Conservation (phyloP, 2,329 filamentous ascomycete genomes). For the Sporothrix protearum region DNA sequence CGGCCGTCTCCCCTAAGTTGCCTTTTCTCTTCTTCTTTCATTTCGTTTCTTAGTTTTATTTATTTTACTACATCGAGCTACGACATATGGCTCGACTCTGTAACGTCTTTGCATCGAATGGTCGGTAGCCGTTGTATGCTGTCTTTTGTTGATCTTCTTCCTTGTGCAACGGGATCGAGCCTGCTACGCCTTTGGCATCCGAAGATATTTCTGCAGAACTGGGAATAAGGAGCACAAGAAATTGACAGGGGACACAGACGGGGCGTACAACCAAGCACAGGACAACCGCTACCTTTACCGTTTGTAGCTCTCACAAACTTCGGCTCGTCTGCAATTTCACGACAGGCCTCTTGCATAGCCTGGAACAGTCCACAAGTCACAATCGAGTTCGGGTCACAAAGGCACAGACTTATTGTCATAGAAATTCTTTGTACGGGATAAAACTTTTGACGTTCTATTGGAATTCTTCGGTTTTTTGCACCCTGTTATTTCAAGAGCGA, state of each 20-base stretch:
- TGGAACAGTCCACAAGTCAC: background rate
- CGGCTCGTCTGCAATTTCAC: constrained; percentile 12
- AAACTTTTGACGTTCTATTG: background rate
- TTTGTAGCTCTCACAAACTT: background rate
- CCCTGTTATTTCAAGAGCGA: background rate
- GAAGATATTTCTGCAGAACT: background rate
- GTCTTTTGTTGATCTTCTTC: background rate
- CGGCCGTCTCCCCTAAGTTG: background rate
- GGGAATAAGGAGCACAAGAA: background rate
- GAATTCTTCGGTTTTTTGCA: background rate
- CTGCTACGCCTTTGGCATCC: background rate
- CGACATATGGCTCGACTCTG: background rate
- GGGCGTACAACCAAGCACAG: background rate
- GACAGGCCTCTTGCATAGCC: constrained; percentile 14
- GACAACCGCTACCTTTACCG: background rate
- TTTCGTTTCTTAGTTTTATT: no score
- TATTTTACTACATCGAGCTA: no score
- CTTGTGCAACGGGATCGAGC: background rate
- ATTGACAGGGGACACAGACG: background rate
- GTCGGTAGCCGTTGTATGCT: background rate
- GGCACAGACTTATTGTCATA: background rate
- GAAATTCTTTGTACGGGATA: background rate
- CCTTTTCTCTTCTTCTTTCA: background rate
- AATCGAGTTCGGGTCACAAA: background rate
- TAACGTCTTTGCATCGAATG: background rate